A percentile compares a stretch with the other conserved stretches of the same genome.
Conservation (phyloP, 1,284 basidiomycete species). For the Anthracocystis walkeri region DNA sequence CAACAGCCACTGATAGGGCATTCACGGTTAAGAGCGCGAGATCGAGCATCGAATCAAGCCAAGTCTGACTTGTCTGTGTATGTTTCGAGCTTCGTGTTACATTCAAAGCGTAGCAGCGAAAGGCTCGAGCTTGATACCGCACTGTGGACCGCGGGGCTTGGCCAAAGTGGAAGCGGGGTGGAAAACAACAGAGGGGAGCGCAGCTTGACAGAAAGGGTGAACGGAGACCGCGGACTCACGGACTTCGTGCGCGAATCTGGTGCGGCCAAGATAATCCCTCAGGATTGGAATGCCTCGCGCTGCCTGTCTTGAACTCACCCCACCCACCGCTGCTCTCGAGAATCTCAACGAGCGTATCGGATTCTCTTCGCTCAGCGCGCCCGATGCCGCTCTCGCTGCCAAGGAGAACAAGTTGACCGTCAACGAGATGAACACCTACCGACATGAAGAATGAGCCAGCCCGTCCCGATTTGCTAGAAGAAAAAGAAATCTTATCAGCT, state of each 20-base stretch:
- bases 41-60: neutral
- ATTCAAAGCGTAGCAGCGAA: neutral
- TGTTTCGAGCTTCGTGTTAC: neutral
- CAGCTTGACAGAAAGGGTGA: neutral
- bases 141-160: conserved; percentile 9
- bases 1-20: neutral
- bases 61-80: too few relatives aligned
- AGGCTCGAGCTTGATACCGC: neutral
- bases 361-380: conserved; percentile 64
- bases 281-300: conserved; percentile 7
- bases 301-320: neutral
- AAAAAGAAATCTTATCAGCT: neutral
- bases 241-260: conserved; percentile 29
- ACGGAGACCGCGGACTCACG: conserved; percentile 24
- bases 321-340: conserved; percentile 65
- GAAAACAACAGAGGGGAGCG: neutral
- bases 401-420: conserved; percentile 68
- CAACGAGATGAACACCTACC: conserved; percentile 57
- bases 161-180: conserved; percentile 1
- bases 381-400: conserved; percentile 56
- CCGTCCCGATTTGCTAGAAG: neutral
- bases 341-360: conserved; percentile 71
- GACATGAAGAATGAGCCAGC: conserved; percentile 57
- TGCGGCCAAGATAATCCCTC: conserved; percentile 1
- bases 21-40: neutral